Evolutionary conservation across 163 green algal genomes (phyloP).

Genomic region (Trebouxiophyceae sp.): DNA sequence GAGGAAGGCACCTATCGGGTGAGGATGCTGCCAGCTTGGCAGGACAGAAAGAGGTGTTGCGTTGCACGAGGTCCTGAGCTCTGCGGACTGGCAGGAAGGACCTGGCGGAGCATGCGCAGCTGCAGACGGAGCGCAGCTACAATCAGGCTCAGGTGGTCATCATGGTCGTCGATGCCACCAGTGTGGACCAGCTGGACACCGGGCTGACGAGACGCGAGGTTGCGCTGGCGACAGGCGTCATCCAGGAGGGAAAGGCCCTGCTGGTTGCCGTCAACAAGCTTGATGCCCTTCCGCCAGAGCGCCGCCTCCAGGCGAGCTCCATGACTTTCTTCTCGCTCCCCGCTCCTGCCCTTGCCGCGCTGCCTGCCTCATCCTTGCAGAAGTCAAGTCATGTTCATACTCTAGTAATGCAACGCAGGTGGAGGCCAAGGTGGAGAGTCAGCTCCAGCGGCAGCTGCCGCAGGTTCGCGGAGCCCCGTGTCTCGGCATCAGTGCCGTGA

Average conservation of each 20-base stretch:
- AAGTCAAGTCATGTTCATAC: no score
- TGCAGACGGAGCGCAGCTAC: slow-evolving; percentile 36
- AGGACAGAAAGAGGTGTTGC: no score
- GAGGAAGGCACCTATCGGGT: no score
- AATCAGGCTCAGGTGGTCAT: slow-evolving; percentile 69
- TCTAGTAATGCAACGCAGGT: slow-evolving; percentile 11
- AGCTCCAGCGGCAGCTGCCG: slow-evolving; percentile 27
- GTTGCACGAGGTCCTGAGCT: no score
- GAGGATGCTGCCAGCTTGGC: no score
- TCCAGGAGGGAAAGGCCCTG: slow-evolving; percentile 68
- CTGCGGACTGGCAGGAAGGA: slow-evolving; percentile 16
- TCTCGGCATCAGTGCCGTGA: slow-evolving; percentile 40
- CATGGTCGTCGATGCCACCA: slow-evolving; percentile 69
- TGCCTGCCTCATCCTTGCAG: background rate
- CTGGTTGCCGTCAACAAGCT: slow-evolving; percentile 83
- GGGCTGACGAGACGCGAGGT: slow-evolving; percentile 66
- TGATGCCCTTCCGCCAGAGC: slow-evolving; percentile 42
- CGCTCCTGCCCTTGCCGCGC: background rate
- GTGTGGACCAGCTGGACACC: slow-evolving; percentile 16
- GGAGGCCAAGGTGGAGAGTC: slow-evolving; percentile 9
- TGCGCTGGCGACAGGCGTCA: slow-evolving; percentile 46
- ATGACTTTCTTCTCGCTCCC: background rate
- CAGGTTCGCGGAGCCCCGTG: slow-evolving; percentile 29
- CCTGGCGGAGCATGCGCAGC: slow-evolving; percentile 37
- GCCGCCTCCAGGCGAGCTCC: slow-evolving; percentile 2